These are phyloP conservation scores for Themeda triandra DNA, from an alignment of 176 grass and related monocot genomes.

Conservation along the genomic window DNA sequence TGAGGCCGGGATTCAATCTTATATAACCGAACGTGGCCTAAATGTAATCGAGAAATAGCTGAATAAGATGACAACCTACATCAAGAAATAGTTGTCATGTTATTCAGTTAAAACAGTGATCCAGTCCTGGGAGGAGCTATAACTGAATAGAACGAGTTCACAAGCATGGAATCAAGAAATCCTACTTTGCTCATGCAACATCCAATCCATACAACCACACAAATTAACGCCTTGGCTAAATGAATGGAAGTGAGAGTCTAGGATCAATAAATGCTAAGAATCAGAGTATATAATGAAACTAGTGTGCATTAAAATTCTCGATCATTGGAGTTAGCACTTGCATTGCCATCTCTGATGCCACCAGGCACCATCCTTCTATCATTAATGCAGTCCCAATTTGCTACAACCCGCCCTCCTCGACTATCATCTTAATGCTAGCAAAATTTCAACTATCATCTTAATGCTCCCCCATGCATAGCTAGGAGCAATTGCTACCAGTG, in stretches of 20 bases:
- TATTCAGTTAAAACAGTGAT: neutral
- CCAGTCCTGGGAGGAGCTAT: neutral
- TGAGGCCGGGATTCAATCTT: no score
- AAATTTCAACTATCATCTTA: constrained; percentile 1
- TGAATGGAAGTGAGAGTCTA: neutral
- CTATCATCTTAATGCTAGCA: no score
- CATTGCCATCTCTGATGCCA: neutral
- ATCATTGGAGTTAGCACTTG: neutral
- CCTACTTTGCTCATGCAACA: neutral
- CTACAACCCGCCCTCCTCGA: neutral
- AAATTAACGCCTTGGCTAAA: neutral
- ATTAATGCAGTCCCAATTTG: no score
- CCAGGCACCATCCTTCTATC: neutral
- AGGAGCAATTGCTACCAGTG: neutral
- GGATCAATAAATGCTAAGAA: neutral
- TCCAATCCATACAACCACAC: neutral
- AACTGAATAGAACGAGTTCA: neutral
- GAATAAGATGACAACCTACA: neutral
- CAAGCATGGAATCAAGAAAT: neutral
- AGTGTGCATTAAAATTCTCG: neutral
- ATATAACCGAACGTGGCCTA: no score
- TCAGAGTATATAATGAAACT: neutral
- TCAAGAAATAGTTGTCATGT: neutral
- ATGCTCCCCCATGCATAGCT: neutral
- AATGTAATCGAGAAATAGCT: neutral